Evolutionary conservation across 768 basidiomycete genomes (phyloP).

Genomic region (Zangia roseola): DNA sequence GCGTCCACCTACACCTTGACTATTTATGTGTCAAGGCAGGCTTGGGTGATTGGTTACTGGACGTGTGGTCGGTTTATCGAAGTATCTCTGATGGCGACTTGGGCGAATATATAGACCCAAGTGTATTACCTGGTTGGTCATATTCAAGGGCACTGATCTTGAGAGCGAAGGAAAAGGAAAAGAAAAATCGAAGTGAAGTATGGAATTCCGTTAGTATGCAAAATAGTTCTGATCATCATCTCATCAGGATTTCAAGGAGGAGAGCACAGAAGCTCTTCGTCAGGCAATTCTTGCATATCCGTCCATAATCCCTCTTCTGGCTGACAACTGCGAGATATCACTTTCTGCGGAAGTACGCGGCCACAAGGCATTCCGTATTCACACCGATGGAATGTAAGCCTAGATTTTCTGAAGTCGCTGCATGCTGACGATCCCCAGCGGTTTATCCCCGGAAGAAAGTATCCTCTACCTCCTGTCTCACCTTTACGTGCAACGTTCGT

Average conservation of each 20-base stretch:
- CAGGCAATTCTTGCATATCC: slow-evolving; percentile 81
- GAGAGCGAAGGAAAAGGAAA: slow-evolving; percentile 48
- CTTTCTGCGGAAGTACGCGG: slow-evolving; percentile 57
- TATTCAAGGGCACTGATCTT: slow-evolving; percentile 73
- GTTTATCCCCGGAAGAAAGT: slow-evolving; percentile 37
- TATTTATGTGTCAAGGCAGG: slow-evolving; percentile 80
- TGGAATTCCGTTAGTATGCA: neutral
- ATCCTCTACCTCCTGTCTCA: slow-evolving; percentile 81
- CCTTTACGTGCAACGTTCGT: slow-evolving; percentile 81
- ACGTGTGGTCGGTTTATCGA: slow-evolving; percentile 43
- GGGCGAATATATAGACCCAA: slow-evolving; percentile 45
- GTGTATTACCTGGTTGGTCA: slow-evolving; percentile 72
- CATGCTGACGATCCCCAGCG: slow-evolving; percentile 27
- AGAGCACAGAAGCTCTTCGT: slow-evolving; percentile 65
- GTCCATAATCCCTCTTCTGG: slow-evolving; percentile 74
- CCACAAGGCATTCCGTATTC: slow-evolving; percentile 65
- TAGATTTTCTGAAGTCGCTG: neutral
- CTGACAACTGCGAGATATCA: slow-evolving; percentile 78
- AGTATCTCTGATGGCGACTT: slow-evolving; percentile 8
- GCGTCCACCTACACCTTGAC: slow-evolving; percentile 79
- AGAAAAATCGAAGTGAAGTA: slow-evolving; percentile 41
- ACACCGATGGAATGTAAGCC: slow-evolving; percentile 63
- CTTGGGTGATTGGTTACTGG: slow-evolving; percentile 78
- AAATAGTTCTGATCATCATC: slow-evolving; percentile 1
- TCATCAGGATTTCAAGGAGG: slow-evolving; percentile 44